Percentiles rank a stretch among this genome's conserved stretches.
These are phyloP conservation scores for Delonix regia DNA, from an alignment of 306 rosid genomes.

Conservation along the genomic window DNA sequence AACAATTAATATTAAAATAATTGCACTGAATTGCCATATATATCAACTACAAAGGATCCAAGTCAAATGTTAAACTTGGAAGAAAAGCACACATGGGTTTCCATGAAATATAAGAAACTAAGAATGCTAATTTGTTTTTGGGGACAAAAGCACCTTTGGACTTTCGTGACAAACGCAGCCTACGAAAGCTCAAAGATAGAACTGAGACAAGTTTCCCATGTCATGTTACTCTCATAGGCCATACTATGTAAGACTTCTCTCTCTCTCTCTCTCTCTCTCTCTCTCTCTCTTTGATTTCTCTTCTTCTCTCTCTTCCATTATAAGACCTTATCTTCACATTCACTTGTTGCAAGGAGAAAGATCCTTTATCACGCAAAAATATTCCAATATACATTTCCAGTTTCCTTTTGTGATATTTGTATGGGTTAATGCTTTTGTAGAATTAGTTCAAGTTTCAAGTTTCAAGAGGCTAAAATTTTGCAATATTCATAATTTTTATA, in stretches of 20 bases:
- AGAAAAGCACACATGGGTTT: neutral
- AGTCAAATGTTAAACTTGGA: neutral
- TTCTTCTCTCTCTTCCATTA: conserved; percentile 35
- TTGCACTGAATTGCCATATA: no score
- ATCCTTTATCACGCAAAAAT: conserved; percentile 9
- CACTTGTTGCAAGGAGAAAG: neutral
- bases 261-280: neutral
- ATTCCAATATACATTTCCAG: neutral
- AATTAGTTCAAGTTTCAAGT: no score
- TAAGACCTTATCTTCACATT: neutral
- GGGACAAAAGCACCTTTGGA: neutral
- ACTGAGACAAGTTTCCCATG: conserved; percentile 6
- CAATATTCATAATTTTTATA: no score
- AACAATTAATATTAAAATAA: no score
- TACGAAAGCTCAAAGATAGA: neutral
- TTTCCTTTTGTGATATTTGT: conserved; percentile 1
- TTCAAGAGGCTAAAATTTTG: no score
- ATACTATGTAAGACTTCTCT: neutral
- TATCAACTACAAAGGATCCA: no score
- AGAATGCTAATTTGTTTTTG: conserved; percentile 5
- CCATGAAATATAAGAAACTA: neutral
- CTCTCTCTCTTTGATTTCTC: neutral
- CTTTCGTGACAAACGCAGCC: conserved; percentile 8
- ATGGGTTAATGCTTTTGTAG: neutral
- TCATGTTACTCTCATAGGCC: neutral